Evolutionary conservation across 1,139 yeast species (phyloP), one percentile per base, ranked within the genome.

Genomic region (Pichia sp.): DNA sequence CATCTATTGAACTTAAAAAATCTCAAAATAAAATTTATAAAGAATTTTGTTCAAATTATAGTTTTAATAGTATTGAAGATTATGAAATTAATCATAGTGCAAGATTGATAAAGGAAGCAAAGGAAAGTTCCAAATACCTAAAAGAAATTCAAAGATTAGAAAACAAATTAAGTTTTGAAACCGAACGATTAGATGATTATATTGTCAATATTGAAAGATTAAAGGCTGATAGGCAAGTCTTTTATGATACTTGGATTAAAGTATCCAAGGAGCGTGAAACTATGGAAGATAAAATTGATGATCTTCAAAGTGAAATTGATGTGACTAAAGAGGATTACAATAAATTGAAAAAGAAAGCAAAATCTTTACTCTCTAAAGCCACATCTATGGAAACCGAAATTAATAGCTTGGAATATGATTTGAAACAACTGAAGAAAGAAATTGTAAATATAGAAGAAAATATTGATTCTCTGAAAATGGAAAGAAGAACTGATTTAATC

Each of bases 11-110:
- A 41, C 68, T 76, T 26, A 65, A 64, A n/a, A 34, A 52, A 0
- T 58, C 76, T 25, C 83, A 81, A 55, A 53, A 65, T 2, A 61
- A 60, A 2, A 66, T 82, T 4, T 87, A 81, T 61, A 56, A 66
- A 1, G 72, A 64, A 0, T 84, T 88, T 58, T 83, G 89, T 52
- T 51, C 62, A 1, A 71, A 67, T 48, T 68, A 81, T 51, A 78
- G 79, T 0, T 78, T 86, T 58, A 57, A 59, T 7, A 68, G 73
- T 54, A 79, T 86, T 42, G 72, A 73, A 46, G 88, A 82, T 42
- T 87, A 83, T 61, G 95, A 87, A 62, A 70, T 69, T 42, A 69
- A 77, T 30, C 87, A 84, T 51, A 90, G 92, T 9, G 70, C 79
- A 3, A 68, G 79, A 10, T 61, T 79, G 51, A 75, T 88, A 60